Conservation (phyloP, 1,284 basidiomycete genomes). For the Cryptococcus sp. region DNA sequence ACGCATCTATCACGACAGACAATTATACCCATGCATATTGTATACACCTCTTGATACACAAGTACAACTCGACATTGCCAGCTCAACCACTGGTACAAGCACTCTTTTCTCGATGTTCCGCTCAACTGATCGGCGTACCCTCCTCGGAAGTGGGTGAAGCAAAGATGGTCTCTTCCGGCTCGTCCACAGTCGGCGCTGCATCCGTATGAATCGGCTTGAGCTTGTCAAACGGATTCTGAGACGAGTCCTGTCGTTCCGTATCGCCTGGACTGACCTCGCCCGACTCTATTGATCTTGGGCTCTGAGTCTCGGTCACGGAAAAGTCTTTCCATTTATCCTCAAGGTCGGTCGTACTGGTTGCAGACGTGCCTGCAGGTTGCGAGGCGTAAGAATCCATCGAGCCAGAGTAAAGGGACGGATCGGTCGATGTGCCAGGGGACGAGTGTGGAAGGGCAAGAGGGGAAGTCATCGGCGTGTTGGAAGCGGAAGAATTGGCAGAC, state of each 20-base stretch:
- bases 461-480: constrained; percentile 5
- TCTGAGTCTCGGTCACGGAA: constrained; percentile 6
- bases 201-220: constrained; percentile 10
- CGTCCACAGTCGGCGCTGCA: not conserved
- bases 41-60: not conserved
- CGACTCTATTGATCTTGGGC: constrained; percentile 10
- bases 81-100: no score
- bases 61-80: no score
- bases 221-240: constrained; percentile 8
- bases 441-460: constrained; percentile 2
- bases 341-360: constrained; percentile 12
- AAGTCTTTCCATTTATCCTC: constrained; percentile 15
- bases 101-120: no score
- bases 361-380: constrained; percentile 10
- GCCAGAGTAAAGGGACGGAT: constrained; percentile 20
- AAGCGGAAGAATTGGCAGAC: constrained; percentile 4
- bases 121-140: not conserved
- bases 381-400: constrained; percentile 43
- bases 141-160: constrained; percentile 18
- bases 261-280: constrained; percentile 2
- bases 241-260: not conserved
- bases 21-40: constrained; percentile 6
- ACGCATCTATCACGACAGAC: not conserved
- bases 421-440: constrained; percentile 10
- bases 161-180: constrained; percentile 11